Conservation (phyloP, 2,329 filamentous ascomycete genomes). For the Fusarium agapanthi region DNA sequence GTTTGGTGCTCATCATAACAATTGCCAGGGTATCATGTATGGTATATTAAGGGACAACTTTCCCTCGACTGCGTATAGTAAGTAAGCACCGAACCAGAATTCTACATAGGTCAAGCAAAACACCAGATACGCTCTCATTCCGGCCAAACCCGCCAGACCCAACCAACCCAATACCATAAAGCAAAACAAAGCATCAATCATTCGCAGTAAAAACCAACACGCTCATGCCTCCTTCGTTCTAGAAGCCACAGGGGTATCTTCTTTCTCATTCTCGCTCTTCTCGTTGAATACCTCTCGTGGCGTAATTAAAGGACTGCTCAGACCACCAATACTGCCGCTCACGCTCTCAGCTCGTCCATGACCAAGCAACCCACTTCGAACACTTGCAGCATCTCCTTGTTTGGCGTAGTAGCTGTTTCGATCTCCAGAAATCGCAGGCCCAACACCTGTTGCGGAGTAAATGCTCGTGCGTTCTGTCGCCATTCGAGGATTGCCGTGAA, state of each 20-base stretch:
- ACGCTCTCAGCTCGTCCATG: conserved; percentile 86
- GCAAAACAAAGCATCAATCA: conserved; percentile 31
- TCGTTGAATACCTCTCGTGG: conserved; percentile 57
- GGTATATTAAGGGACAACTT: conserved; percentile 36
- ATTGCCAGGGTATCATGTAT: conserved; percentile 44
- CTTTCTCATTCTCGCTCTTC: conserved; percentile 42
- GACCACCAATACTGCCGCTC: conserved; percentile 74
- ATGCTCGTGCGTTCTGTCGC: conserved; percentile 77
- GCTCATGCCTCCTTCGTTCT: conserved; percentile 32
- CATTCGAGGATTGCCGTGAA: conserved; percentile 59
- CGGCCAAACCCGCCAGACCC: conserved; percentile 22
- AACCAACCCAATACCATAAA: conserved; percentile 17
- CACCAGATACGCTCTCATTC: conserved; percentile 26
- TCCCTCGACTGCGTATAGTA: conserved; percentile 28
- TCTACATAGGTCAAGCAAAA: conserved; percentile 34
- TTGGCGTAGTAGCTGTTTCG: conserved; percentile 83
- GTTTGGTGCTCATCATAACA: background rate
- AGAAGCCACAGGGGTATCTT: conserved; percentile 23
- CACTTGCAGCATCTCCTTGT: conserved; percentile 75
- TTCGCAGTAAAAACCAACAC: conserved; percentile 17
- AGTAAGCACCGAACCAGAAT: conserved; percentile 31
- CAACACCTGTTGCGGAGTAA: conserved; percentile 78
- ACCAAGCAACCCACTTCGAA: conserved; percentile 79
- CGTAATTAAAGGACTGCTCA: conserved; percentile 70
- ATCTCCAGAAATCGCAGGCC: conserved; percentile 74